These are phyloP conservation scores for Paracoccidioides brasiliensis DNA, from an alignment of 2,329 filamentous ascomycete species.

Conservation along the genomic window DNA sequence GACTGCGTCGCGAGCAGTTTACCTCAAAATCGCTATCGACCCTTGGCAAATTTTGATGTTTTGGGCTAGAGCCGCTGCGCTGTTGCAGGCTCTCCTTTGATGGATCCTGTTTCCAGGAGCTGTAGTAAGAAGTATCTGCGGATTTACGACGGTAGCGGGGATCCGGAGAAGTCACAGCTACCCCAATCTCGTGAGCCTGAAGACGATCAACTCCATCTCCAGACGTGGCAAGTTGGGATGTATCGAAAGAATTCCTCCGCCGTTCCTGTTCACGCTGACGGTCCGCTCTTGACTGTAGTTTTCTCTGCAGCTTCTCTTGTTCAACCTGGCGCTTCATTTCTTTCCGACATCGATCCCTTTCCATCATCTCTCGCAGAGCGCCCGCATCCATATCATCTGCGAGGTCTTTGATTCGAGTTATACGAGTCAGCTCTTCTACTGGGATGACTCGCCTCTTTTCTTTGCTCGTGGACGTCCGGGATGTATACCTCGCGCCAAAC, in stretches of 20 bases:
- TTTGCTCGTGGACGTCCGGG: conserved; percentile 37
- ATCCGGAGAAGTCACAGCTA: not conserved
- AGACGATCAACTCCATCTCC: not conserved
- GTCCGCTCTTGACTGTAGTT: conserved; percentile 35
- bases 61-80: not conserved
- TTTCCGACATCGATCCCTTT: conserved; percentile 67
- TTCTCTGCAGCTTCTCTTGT: conserved; percentile 45
- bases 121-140: conserved; percentile 3
- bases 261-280: conserved; percentile 43
- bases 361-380: conserved; percentile 76
- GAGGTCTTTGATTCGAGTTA: conserved; percentile 51
- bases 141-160: not conserved
- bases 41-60: not conserved
- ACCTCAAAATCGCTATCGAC: not conserved
- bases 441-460: conserved; percentile 44
- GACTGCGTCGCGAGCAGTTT: not conserved
- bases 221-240: conserved; percentile 2
- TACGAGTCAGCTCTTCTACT: conserved; percentile 49
- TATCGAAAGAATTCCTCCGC: conserved; percentile 31
- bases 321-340: conserved; percentile 64
- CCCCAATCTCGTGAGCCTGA: not conserved
- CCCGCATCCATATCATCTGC: conserved; percentile 77
- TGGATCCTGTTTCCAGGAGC: conserved; percentile 22
- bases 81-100: conserved; percentile 21
- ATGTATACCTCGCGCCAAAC: conserved; percentile 33